Conservation (phyloP, 306 rosid species). For the Quercus dentata region DNA sequence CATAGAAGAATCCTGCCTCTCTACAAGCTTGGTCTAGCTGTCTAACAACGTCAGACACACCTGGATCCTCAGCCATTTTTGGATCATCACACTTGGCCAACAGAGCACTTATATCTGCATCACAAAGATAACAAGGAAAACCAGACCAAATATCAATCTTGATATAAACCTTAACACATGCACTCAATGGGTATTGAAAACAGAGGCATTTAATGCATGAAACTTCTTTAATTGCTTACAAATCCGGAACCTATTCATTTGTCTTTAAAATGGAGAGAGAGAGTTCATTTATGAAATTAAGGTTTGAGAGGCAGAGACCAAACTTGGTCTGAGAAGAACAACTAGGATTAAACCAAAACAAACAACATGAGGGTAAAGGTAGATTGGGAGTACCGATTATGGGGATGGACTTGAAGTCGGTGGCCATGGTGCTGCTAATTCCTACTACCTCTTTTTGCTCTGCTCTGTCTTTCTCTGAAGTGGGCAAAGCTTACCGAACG, state of each 20-base stretch:
- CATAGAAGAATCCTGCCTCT: slow-evolving; percentile 89
- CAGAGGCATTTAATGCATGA: too few species aligned
- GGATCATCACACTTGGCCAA: slow-evolving; percentile 66
- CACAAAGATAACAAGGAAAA: neutral
- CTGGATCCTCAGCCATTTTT: slow-evolving; percentile 60
- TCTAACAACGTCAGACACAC: slow-evolving; percentile 54
- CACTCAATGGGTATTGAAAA: too few species aligned
- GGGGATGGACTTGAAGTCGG: slow-evolving; percentile 71
- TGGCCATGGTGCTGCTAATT: slow-evolving; percentile 41
- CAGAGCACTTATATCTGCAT: slow-evolving; percentile 69
- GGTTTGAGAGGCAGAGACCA: neutral
- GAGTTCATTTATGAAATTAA: too few species aligned
- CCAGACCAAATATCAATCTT: neutral
- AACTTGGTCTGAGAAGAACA: neutral
- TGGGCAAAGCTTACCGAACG: too few species aligned
- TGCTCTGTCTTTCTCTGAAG: too few species aligned
- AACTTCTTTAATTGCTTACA: too few species aligned
- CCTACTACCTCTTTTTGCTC: neutral
- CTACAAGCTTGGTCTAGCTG: slow-evolving; percentile 83
- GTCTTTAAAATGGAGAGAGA: too few species aligned
- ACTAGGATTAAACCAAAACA: neutral
- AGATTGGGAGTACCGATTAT: slow-evolving; percentile 52
- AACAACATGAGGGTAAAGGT: neutral
- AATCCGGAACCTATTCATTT: too few species aligned
- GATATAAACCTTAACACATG: neutral